A percentile compares a stretch with the other conserved stretches of the same genome.
These are phyloP conservation scores for Mycena galopus DNA, from an alignment of 768 basidiomycete genomes.

Conservation along the genomic window DNA sequence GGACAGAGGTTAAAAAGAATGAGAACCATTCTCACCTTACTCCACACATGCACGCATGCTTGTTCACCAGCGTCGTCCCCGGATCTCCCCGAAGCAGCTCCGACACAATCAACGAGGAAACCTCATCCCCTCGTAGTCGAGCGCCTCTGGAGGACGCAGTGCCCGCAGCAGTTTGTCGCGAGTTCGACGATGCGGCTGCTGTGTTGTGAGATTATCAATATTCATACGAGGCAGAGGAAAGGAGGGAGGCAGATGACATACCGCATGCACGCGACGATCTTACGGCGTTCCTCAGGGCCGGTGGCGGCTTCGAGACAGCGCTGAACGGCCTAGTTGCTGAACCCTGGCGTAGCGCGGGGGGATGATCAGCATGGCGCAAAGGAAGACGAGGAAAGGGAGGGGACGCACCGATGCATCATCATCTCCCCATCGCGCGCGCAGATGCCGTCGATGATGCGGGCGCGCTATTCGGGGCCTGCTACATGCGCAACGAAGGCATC, in stretches of 20 bases:
- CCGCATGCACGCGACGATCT: constrained; percentile 90
- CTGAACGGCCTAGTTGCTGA: constrained; percentile 61
- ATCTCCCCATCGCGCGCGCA: constrained; percentile 71
- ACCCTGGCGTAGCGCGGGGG: not conserved
- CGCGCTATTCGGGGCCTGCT: constrained; percentile 79
- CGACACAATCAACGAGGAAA: constrained; percentile 83
- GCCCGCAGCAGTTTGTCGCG: constrained; percentile 90
- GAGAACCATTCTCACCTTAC: constrained; percentile 67
- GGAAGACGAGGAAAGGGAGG: not conserved
- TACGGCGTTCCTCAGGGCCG: constrained; percentile 79
- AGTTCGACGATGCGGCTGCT: constrained; percentile 89
- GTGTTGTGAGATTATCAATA: not conserved
- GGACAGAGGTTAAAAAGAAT: not conserved
- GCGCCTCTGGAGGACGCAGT: constrained; percentile 89
- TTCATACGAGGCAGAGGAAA: not conserved
- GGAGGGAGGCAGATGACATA: constrained; percentile 44
- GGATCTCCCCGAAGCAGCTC: constrained; percentile 88
- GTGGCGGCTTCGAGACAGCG: constrained; percentile 87
- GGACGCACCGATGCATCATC: constrained; percentile 11
- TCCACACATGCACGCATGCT: constrained; percentile 94
- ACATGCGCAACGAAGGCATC: not conserved
- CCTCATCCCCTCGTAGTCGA: constrained; percentile 86
- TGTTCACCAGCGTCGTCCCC: constrained; percentile 87
- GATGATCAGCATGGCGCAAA: not conserved
- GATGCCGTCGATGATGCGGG: constrained; percentile 89